Evolutionary conservation across 1,284 basidiomycete genomes (phyloP).

Genomic region (Irpex rosettiformis): DNA sequence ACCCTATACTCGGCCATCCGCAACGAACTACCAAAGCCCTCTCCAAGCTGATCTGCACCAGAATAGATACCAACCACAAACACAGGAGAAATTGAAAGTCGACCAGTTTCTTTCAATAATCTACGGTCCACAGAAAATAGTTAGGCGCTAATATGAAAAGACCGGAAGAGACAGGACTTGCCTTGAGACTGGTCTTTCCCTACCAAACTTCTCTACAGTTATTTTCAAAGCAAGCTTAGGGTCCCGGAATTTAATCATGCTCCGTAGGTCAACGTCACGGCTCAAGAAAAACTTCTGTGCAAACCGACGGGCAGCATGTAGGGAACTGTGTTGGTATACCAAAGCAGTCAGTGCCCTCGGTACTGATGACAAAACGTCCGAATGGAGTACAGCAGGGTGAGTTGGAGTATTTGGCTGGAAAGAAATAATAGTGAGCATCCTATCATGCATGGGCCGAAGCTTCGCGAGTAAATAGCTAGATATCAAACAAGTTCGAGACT

Average conservation of each 20-base stretch:
- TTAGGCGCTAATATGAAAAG: neutral
- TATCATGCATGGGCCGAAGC: neutral
- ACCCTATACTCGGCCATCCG: conserved; percentile 96
- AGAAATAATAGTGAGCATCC: neutral
- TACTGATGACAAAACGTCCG: conserved; percentile 75
- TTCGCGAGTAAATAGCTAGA: neutral
- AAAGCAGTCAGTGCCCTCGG: conserved; percentile 75
- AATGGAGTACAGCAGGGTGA: conserved; percentile 52
- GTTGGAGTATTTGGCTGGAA: conserved; percentile 44
- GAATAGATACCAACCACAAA: conserved; percentile 94
- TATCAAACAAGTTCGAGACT: too few relatives aligned
- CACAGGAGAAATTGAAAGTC: conserved; percentile 83
- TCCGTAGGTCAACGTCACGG: conserved; percentile 77
- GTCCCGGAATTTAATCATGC: conserved; percentile 87
- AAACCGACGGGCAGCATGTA: conserved; percentile 78
- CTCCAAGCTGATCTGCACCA: conserved; percentile 87
- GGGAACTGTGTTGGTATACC: conserved; percentile 75
- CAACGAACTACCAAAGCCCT: conserved; percentile 91
- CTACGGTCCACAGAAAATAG: conserved; percentile 39
- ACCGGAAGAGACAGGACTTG: conserved; percentile 25
- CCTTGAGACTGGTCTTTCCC: conserved; percentile 75
- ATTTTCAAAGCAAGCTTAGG: conserved; percentile 79
- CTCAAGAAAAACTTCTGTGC: conserved; percentile 83
- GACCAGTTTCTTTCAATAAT: conserved; percentile 90
- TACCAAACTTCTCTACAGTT: conserved; percentile 74